A percentile compares a stretch with the other conserved stretches of the same genome.
Evolutionary conservation across 2,329 filamentous ascomycete genomes (phyloP).

Genomic region (Ceratocystis albifundus): DNA sequence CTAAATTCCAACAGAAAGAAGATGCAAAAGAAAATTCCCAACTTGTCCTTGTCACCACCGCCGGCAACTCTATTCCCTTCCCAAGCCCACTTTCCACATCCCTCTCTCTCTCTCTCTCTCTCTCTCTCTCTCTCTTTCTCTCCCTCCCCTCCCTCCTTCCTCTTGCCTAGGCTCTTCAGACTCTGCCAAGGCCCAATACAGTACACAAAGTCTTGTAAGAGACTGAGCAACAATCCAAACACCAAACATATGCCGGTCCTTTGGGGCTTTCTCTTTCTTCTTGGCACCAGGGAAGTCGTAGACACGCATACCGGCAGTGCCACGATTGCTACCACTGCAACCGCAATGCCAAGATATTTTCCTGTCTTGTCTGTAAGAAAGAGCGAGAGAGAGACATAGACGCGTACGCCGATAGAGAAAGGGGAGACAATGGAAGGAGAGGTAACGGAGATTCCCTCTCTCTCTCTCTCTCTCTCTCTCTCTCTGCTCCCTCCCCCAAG

Average conservation of each 20-base stretch:
- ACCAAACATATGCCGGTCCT: slow-evolving; percentile 10
- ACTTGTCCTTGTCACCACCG: too few relatives aligned
- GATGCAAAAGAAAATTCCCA: neutral
- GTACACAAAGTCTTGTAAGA: slow-evolving; percentile 6
- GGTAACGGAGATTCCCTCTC: neutral
- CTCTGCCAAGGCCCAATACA: neutral
- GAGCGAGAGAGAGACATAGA: too few relatives aligned
- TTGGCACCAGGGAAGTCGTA: slow-evolving; percentile 9
- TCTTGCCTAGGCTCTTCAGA: neutral
- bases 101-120: too few relatives aligned
- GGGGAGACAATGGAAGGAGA: neutral
- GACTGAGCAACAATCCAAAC: slow-evolving; percentile 8
- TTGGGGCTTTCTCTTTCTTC: slow-evolving; percentile 1
- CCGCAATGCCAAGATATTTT: neutral
- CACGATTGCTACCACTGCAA: slow-evolving; percentile 2
- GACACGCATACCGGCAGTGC: slow-evolving; percentile 11
- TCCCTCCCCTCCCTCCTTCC: neutral
- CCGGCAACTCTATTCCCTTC: too few relatives aligned
- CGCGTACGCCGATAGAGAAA: neutral
- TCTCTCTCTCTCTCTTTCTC: too few relatives aligned
- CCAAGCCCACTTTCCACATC: neutral
- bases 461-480: neutral
- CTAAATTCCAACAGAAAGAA: neutral
- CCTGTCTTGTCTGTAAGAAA: neutral
- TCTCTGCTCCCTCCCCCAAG: neutral